phyloP scores from a whole-genome alignment of 495 filamentous ascomycete species.

The Xylaria acuta region DNA sequence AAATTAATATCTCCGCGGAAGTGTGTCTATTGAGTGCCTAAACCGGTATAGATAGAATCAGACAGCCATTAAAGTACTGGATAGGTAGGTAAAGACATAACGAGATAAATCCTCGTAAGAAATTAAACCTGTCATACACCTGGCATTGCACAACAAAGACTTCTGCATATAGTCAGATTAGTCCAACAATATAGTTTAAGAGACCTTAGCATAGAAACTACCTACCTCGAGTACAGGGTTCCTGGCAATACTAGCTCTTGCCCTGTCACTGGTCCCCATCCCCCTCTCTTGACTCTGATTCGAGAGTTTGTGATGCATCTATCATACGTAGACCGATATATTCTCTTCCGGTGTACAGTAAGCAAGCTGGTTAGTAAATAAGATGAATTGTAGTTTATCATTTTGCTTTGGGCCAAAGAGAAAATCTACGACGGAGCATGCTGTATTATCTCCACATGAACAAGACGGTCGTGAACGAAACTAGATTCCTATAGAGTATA shows the following conservation, averaged over 20 bases:
- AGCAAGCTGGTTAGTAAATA: neutral
- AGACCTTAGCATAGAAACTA: too few relatives aligned
- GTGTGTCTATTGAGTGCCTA: neutral
- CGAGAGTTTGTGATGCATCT: neutral
- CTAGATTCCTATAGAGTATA: neutral
- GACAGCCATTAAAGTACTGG: neutral
- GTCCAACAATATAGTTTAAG: too few relatives aligned
- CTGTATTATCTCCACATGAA: neutral
- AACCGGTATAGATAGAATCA: neutral
- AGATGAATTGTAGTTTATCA: neutral
- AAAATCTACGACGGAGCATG: neutral
- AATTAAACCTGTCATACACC: neutral
- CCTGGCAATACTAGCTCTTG: neutral
- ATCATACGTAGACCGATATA: neutral
- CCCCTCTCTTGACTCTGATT: neutral
- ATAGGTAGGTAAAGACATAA: neutral
- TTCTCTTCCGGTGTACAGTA: neutral
- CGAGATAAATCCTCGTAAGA: neutral
- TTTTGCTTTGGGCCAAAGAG: neutral
- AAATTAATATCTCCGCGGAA: neutral
- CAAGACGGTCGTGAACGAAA: neutral
- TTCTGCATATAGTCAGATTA: too few relatives aligned
- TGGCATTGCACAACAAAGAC: too few relatives aligned
- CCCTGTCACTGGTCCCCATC: neutral
- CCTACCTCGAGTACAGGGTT: too few relatives aligned